Evolutionary conservation across 2,329 filamentous ascomycete species (phyloP), one percentile per base, ranked within the genome.

Genomic region (Xylariaceae sp.): DNA sequence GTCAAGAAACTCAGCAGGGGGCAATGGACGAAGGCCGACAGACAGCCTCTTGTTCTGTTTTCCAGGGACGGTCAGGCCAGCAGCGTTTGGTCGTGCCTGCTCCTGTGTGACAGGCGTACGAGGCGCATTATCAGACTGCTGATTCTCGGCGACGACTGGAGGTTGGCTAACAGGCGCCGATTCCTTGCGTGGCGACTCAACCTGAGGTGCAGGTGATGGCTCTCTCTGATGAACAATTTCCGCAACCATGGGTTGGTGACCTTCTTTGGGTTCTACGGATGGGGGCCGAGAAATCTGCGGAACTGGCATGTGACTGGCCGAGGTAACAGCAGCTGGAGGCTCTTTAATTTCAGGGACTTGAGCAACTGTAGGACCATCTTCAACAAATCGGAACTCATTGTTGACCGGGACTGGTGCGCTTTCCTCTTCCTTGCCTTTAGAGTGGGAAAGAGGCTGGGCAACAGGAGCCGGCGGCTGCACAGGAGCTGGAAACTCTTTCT

Each of bases 1-100:
- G 49, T 88, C 85, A 35, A 80, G 82, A 57, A 90, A 85, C 64
- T 96, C 89, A 70, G 92, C 87, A 42, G 92, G 90, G 4, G 94
- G 94, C 63, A 99, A 81, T 18, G 94, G 94, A 13, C 94, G 88
- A 73, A 96, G 82, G 34, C 86, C 85, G 51, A 88, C 82, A 1
- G 86, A 89, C n/a, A 88, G 73, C 58, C 86, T 80, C 62, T 82
- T 82, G 67, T 76, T 78, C 60, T 83, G 76, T 61, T 80, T 76
- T 13, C 77, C 76, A 1, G 85, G 84, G 51, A 87, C 79, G 54
- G 77, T 80, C 5, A 88, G 75, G 39, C 73, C 72, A 62, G 71
- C 67, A 51, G 72, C 67, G 44, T 67, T 68, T 18, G 70, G 66
- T 58, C 67, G 64, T 34, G 67, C 64, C 3, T 67, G 60, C 15